These are phyloP conservation scores for Pedinophyceae sp. DNA, from an alignment of 139 green algal genomes.

Conservation along the genomic window DNA sequence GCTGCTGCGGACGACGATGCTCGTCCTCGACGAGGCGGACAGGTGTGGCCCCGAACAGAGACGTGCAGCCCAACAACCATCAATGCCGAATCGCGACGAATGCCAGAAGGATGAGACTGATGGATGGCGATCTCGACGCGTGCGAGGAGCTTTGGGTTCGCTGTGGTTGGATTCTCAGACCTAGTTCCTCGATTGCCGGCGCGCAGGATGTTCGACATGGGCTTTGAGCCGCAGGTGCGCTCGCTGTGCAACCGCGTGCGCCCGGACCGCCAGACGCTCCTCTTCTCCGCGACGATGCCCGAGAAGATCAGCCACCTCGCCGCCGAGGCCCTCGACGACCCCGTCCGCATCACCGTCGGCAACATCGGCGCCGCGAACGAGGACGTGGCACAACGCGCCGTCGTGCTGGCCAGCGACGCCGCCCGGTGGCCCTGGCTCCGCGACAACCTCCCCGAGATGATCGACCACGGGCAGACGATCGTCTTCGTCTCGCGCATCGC, in stretches of 20 bases:
- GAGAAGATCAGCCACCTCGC: slow-evolving; percentile 56
- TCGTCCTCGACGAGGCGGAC: slow-evolving; percentile 87
- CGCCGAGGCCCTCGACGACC: slow-evolving; percentile 48
- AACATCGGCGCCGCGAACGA: slow-evolving; percentile 48
- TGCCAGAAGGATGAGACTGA: slow-evolving; percentile 8
- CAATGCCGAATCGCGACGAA: too few relatives aligned
- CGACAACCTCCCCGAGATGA: slow-evolving; percentile 28
- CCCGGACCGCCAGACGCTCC: slow-evolving; percentile 81
- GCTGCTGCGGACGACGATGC: slow-evolving; percentile 23
- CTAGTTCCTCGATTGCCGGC: too few relatives aligned
- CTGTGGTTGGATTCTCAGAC: too few relatives aligned
- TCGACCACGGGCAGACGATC: slow-evolving; percentile 80
- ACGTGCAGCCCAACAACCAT: too few relatives aligned
- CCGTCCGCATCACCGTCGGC: slow-evolving; percentile 51
- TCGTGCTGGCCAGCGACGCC: slow-evolving; percentile 41
- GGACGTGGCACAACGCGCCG: slow-evolving; percentile 47
- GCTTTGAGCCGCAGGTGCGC: slow-evolving; percentile 80
- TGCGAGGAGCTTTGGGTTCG: too few relatives aligned
- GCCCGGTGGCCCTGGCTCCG: slow-evolving; percentile 64
- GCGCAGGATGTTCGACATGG: slow-evolving; percentile 90
- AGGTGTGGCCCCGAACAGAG: slow-evolving; percentile 12
- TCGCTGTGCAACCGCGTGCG: slow-evolving; percentile 24
- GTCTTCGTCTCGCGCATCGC: slow-evolving; percentile 68
- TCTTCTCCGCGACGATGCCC: slow-evolving; percentile 94
- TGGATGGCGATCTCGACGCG: too few relatives aligned